A percentile compares a stretch with the other conserved stretches of the same genome.
phyloP scores from a whole-genome alignment of 164 flowering plant species.

The Aristolochia fimbriata region DNA sequence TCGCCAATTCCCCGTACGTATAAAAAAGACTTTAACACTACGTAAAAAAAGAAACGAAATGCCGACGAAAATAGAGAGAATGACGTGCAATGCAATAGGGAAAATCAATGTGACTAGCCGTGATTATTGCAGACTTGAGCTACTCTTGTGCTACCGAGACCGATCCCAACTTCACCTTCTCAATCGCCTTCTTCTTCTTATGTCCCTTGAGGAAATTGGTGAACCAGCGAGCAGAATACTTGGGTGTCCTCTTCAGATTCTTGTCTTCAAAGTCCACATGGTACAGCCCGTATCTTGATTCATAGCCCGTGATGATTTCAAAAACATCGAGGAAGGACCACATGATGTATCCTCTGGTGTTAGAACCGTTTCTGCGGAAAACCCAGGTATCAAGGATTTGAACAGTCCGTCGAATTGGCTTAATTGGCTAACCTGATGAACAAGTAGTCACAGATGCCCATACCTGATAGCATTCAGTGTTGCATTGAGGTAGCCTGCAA shows the following conservation, averaged over 20 bases:
- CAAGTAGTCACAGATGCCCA: too few relatives aligned
- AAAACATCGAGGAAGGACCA: constrained; percentile 50
- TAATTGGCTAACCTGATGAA: too few relatives aligned
- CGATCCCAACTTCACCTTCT: neutral
- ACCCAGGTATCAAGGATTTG: neutral
- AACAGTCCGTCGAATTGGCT: too few relatives aligned
- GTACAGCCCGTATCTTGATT: constrained; percentile 20
- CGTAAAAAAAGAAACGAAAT: too few relatives aligned
- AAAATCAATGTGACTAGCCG: too few relatives aligned
- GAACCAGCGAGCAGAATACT: constrained; percentile 31
- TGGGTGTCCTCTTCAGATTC: constrained; percentile 22
- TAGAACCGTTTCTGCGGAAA: constrained; percentile 33
- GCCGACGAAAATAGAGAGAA: too few relatives aligned
- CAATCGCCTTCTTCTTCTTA: neutral
- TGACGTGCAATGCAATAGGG: too few relatives aligned
- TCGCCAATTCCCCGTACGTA: too few relatives aligned
- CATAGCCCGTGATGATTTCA: constrained; percentile 33
- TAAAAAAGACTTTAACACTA: too few relatives aligned
- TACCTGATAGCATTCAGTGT: constrained; percentile 29
- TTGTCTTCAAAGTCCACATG: constrained; percentile 28
- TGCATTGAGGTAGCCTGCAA: constrained; percentile 11
- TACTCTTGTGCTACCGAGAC: too few relatives aligned
- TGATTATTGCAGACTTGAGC: too few relatives aligned
- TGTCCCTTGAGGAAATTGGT: constrained; percentile 25
- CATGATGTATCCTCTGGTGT: constrained; percentile 32